Conservation (phyloP, 2,329 filamentous ascomycete genomes). For the Cladosporium colombiae region DNA sequence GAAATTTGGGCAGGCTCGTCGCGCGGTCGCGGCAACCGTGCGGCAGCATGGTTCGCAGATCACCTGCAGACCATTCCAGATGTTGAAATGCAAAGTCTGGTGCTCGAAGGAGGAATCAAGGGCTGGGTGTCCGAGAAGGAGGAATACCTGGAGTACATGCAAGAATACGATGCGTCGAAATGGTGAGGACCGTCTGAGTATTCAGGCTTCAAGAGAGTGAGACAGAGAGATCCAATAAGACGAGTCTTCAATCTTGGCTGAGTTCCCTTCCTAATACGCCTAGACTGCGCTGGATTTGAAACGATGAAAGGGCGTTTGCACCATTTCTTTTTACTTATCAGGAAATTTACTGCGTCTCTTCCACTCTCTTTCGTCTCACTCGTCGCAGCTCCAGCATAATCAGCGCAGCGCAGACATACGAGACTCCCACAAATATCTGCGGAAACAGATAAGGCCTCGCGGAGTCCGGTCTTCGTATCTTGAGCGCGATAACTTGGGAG, state of each 20-base stretch:
- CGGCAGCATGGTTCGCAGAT: slow-evolving; percentile 59
- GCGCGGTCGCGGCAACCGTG: slow-evolving; percentile 55
- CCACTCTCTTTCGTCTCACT: slow-evolving; percentile 19
- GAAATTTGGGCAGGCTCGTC: slow-evolving; percentile 52
- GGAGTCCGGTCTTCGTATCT: slow-evolving; percentile 37
- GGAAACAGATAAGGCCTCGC: slow-evolving; percentile 39
- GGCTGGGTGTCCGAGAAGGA: slow-evolving; percentile 54
- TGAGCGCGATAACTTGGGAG: slow-evolving; percentile 46
- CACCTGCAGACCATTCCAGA: slow-evolving; percentile 48
- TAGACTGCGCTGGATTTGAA: not conserved
- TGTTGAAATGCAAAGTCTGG: slow-evolving; percentile 49
- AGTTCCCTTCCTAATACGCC: too few relatives aligned
- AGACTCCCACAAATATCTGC: slow-evolving; percentile 42
- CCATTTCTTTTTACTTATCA: not conserved
- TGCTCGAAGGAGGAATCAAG: slow-evolving; percentile 55
- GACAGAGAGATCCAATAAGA: too few relatives aligned
- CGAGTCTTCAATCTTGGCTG: too few relatives aligned
- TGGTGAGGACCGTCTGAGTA: not conserved
- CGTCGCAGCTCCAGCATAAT: slow-evolving; percentile 38
- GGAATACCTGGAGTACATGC: slow-evolving; percentile 52
- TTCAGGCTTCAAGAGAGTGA: not conserved
- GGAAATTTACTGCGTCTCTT: not conserved
- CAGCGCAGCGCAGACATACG: slow-evolving; percentile 38
- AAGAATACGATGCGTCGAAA: slow-evolving; percentile 47
- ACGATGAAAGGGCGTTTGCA: not conserved